Percentiles rank a stretch among this genome's conserved stretches.
These are phyloP conservation scores for Verticillium nubilum DNA, from an alignment of 2,329 filamentous ascomycete genomes.

Conservation along the genomic window DNA sequence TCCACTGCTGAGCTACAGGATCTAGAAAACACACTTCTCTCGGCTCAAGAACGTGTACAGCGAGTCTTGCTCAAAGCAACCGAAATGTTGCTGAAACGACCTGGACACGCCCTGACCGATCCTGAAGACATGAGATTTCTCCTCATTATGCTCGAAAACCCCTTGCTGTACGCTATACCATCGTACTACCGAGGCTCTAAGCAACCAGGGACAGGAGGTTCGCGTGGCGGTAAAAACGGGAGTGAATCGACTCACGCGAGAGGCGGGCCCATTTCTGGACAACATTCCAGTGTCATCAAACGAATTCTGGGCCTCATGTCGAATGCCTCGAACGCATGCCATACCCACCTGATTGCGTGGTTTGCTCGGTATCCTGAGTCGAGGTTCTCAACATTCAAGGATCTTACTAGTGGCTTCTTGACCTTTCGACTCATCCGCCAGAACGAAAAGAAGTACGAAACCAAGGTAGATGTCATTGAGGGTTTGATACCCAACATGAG, in stretches of 20 bases:
- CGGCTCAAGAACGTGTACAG: constrained; percentile 64
- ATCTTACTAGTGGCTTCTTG: constrained; percentile 72
- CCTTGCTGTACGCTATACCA: constrained; percentile 54
- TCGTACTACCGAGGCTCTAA: constrained; percentile 35
- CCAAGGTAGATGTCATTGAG: constrained; percentile 54
- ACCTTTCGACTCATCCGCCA: constrained; percentile 73
- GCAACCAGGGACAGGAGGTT: constrained; percentile 12
- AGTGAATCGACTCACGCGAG: constrained; percentile 16
- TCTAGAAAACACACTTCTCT: constrained; percentile 41
- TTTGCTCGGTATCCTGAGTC: constrained; percentile 63
- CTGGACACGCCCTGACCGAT: constrained; percentile 61
- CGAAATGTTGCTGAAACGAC: constrained; percentile 75
- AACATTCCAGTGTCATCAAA: constrained; percentile 81
- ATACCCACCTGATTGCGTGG: constrained; percentile 74
- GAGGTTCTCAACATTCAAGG: constrained; percentile 68
- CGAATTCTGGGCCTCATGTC: constrained; percentile 75
- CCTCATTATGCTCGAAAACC: constrained; percentile 73
- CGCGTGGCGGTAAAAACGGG: constrained; percentile 1
- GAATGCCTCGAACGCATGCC: constrained; percentile 69
- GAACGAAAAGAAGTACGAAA: constrained; percentile 58
- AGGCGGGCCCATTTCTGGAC: constrained; percentile 46
- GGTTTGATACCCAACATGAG: constrained; percentile 70
- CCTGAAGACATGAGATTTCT: constrained; percentile 72
- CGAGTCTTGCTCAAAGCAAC: constrained; percentile 69
- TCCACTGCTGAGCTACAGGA: constrained; percentile 31